These are phyloP conservation scores for Pyrus pyrifolia DNA, from an alignment of 306 rosid genomes.

Conservation along the genomic window DNA sequence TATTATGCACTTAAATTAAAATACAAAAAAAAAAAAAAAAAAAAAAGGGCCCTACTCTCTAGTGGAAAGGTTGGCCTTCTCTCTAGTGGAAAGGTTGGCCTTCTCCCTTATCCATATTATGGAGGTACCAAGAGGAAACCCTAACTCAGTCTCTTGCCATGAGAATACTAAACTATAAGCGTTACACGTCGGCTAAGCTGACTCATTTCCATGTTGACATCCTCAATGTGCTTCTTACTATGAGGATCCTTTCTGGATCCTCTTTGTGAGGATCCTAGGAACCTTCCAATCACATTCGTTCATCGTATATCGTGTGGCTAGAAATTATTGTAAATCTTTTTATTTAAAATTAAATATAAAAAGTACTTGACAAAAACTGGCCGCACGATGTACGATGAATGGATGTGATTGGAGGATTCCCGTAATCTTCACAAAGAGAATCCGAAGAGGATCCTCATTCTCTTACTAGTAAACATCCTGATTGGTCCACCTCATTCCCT, in stretches of 20 bases:
- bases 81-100: neutral
- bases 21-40: neutral
- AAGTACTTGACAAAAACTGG: rapidly evolving
- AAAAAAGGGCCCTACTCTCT: neutral
- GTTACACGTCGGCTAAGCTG: neutral
- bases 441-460: too few species aligned
- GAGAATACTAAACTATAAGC: neutral
- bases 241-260: too few species aligned
- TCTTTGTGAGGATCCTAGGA: too few species aligned
- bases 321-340: too few species aligned
- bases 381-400: too few species aligned
- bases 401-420: too few species aligned
- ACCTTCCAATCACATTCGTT: too few species aligned
- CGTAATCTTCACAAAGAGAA: too few species aligned
- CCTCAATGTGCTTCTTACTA: neutral
- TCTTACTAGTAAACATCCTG: neutral
- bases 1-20: neutral
- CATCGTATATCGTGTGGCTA: too few species aligned
- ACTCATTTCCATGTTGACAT: neutral
- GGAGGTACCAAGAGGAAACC: neutral
- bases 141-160: neutral
- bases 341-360: too few species aligned
- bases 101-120: neutral
- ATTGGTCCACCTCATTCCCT: neutral
- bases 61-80: neutral